These are phyloP conservation scores for Stipa capillata DNA, from an alignment of 176 grass and related monocot species.

Conservation along the genomic window DNA sequence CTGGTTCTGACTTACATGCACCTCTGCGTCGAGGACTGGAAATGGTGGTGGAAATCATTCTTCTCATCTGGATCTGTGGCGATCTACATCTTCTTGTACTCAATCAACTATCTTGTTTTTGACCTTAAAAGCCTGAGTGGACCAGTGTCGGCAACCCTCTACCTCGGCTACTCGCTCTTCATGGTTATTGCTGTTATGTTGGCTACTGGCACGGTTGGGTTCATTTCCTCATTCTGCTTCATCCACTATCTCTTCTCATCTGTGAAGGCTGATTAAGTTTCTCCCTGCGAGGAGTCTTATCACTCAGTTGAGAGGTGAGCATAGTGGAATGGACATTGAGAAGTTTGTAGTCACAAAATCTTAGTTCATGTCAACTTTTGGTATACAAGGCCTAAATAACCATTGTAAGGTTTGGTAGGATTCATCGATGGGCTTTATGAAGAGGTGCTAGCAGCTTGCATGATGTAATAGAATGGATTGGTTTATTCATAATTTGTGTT, in stretches of 20 bases:
- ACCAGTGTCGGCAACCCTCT: conserved; percentile 73
- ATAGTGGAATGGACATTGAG: conserved; percentile 24
- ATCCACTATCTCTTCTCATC: conserved; percentile 77
- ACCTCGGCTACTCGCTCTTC: conserved; percentile 82
- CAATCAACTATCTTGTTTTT: conserved; percentile 68
- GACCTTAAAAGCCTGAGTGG: conserved; percentile 75
- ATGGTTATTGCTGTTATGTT: conserved; percentile 82
- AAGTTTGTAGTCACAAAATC: conserved; percentile 23
- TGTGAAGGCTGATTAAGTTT: conserved; percentile 60
- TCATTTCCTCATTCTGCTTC: conserved; percentile 80
- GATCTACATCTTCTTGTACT: conserved; percentile 78
- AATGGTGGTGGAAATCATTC: conserved; percentile 91
- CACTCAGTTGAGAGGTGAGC: conserved; percentile 31
- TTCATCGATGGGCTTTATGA: conserved; percentile 22
- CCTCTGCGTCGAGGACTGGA: conserved; percentile 75
- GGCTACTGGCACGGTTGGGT: conserved; percentile 65
- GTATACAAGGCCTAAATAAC: conserved; percentile 34
- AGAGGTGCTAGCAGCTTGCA: conserved; percentile 25
- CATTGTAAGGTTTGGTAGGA: conserved; percentile 35
- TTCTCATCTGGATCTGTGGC: conserved; percentile 74
- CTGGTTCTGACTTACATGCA: conserved; percentile 85
- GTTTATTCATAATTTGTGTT: conserved; percentile 12
- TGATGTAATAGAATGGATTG: conserved; percentile 37
- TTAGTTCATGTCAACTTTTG: conserved; percentile 37
- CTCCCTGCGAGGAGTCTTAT: not conserved